A percentile compares a stretch with the other conserved stretches of the same genome.
Evolutionary conservation across 164 flowering plant species (phyloP).

Genomic region (Stephania yunnanensis): DNA sequence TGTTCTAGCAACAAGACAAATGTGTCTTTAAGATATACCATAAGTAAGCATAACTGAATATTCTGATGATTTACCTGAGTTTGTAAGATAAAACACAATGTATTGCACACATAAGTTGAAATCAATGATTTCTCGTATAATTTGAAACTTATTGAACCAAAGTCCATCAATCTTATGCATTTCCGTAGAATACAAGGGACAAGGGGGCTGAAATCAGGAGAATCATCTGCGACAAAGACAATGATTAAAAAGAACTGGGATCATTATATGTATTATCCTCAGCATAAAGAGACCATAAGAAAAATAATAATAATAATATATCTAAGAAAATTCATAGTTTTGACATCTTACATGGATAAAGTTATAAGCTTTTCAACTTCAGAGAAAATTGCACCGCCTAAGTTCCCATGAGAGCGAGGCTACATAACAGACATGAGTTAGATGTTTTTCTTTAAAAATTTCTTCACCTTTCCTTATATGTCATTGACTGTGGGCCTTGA

Average conservation of each 20-base stretch:
- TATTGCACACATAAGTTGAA: constrained; percentile 66
- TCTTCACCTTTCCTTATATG: too few relatives aligned
- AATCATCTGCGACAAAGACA: constrained; percentile 35
- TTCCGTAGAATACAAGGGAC: constrained; percentile 63
- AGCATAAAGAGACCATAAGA: neutral
- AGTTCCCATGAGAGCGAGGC: too few relatives aligned
- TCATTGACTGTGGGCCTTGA: neutral
- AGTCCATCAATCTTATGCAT: constrained; percentile 62
- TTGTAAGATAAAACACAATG: constrained; percentile 64
- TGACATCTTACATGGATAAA: too few relatives aligned
- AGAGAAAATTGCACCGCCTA: too few relatives aligned
- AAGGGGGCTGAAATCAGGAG: constrained; percentile 71
- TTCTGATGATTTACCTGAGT: constrained; percentile 57
- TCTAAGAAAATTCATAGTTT: constrained; percentile 24
- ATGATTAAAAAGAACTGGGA: neutral
- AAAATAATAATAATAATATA: neutral
- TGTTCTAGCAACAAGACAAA: constrained; percentile 1
- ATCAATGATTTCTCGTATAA: constrained; percentile 56
- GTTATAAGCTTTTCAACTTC: too few relatives aligned
- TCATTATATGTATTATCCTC: neutral
- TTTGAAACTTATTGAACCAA: constrained; percentile 50
- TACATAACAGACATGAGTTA: too few relatives aligned
- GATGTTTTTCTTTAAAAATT: too few relatives aligned
- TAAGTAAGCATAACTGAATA: constrained; percentile 18
- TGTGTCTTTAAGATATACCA: neutral